Evolutionary conservation across 108 stramenopile genomes (phyloP), one percentile per base, ranked within the genome.

Genomic region (Epithemia pelagica): DNA sequence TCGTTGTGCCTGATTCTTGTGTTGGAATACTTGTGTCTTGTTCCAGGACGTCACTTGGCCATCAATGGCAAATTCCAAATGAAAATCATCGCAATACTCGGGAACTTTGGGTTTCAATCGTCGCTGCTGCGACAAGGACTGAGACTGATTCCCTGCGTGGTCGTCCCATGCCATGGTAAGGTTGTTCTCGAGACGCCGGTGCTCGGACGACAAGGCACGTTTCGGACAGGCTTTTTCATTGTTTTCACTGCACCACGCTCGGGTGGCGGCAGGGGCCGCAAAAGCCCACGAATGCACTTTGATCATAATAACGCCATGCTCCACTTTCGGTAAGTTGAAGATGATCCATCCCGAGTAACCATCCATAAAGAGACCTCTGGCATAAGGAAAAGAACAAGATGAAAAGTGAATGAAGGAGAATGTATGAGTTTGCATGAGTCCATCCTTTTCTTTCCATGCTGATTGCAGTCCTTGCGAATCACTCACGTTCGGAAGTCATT

Each of bases 311-410:
- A 82, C 66, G 19, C 90, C 90, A 69, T 81, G 63, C 59, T 76
- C 65, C 8, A 86, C 64, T 26, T 78, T 66, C 1, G 77, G 61
- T 58, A 86, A 51, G 18, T 75, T 70, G 64, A 88, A 65, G 10
- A 82, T 68, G 0, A 89, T 28, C 91, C 91, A 92, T 0, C 88
- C 91, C 83, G 73, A 52, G 64, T 58, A 69, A 82, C 91, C 30
- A 89, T 63, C 64, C 87, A 92, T 27, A 68, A 32, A 51, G 59
- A 67, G 1, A 58, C 56, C 22, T 59, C 31, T 27, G 62, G 63
- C 32, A 21, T 74, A 73, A 66, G 88, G 89, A 55, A 69, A 74
- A 1, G 71, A 73, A 58, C 74, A 65, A 25, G 64, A 66, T 28
- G 77, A 74, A 58, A 85, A 87, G 73, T 89, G 84, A 74, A 87